Percentiles rank a stretch among this genome's conserved stretches.
Conservation (phyloP, 176 grass and related monocot genomes). For the bread wheat (Triticum aestivum) region DNA sequence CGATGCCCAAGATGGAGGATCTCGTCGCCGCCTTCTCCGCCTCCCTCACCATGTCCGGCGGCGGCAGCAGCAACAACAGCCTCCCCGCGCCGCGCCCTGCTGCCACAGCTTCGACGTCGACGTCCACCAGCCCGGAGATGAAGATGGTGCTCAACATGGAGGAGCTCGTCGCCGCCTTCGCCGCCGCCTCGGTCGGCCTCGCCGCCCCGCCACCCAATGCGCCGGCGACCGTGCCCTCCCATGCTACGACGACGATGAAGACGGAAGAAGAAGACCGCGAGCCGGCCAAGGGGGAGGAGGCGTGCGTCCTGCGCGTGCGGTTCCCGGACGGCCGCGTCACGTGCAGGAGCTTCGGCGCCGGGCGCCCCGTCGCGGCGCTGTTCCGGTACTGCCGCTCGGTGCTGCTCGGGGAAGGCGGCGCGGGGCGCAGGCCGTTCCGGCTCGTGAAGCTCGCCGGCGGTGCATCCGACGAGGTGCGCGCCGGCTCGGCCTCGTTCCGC, state of each 20-base stretch:
- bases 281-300: background rate
- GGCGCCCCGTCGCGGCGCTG: background rate
- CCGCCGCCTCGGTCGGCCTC: background rate
- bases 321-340: background rate
- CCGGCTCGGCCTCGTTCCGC: background rate
- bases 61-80: background rate
- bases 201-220: no score
- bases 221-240: background rate
- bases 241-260: background rate
- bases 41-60: background rate
- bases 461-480: constrained; percentile 6
- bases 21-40: background rate
- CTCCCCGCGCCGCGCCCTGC: background rate
- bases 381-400: constrained; percentile 7
- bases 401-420: background rate
- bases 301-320: background rate
- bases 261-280: background rate
- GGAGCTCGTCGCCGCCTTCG: background rate
- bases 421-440: background rate
- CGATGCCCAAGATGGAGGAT: constrained; percentile 4
- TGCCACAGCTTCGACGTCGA: background rate
- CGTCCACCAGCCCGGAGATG: background rate
- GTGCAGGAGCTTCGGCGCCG: background rate
- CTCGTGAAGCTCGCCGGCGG: background rate
- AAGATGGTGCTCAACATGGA: background rate